Evolutionary conservation across 73 alveolate genomes (phyloP), one percentile per base, ranked within the genome.

Genomic region (Blepharisma japonicum): DNA sequence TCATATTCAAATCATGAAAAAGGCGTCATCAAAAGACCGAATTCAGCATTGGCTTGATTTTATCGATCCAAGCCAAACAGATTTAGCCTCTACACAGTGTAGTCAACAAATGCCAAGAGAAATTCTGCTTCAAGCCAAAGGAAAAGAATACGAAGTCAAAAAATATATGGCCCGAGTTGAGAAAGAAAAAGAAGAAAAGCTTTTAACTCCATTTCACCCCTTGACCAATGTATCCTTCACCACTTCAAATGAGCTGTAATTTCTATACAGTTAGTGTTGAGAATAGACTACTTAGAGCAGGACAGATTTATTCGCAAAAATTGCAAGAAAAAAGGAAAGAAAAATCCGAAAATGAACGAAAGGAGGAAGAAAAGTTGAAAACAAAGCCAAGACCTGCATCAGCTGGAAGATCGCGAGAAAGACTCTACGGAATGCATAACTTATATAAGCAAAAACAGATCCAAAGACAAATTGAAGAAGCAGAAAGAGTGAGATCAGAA

Each of bases 41-140:
- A 11, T 53, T 20, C n/a, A 53, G 27, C 23, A 53, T 20, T 53
- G 67, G 67, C n/a, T 14, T 53, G 67, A 53, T 53, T 53, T 53
- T 53, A 53, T 53, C 23, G 23, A 53, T 53, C n/a, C 23, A 53
- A 53, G 23, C 67, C n/a, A 53, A 3, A 32, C 42, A 32, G 67
- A 53, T 14, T 14, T 11, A 11, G 23, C n/a, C 67, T 53, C 67
- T 2, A 53, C 67, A 11, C n/a, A 11, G 23, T 53, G 27, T 2
- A 53, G 67, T 53, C 23, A 14, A 14, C n/a, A 20, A 4, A 11
- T 14, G 23, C 67, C 67, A 53, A 11, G 67, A 11, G 67, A 53
- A 53, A 53, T 53, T 53, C n/a, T 53, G 27, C 67, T 53, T 53
- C 67, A 53, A 4, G n/a, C 67, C n/a, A 53, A 53, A 53, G 67